phyloP scores from a whole-genome alignment of 2,329 filamentous ascomycete species.

The Magnaporthiopsis rhizophila region DNA sequence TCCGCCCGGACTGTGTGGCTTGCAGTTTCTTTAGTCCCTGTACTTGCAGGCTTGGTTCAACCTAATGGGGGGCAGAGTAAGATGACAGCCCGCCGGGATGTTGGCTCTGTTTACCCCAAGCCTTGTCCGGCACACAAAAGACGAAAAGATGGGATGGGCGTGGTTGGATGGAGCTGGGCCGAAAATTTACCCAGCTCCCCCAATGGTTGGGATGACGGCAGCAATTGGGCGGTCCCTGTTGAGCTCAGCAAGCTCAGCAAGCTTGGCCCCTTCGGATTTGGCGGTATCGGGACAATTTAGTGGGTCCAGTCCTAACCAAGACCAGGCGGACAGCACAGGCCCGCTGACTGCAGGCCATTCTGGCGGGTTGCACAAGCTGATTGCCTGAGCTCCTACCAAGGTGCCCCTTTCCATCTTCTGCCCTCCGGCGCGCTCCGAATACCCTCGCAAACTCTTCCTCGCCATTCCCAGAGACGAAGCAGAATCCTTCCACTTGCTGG shows the following conservation, averaged over 20 bases:
- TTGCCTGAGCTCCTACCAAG: too few species aligned
- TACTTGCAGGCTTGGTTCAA: too few species aligned
- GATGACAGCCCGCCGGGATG: neutral
- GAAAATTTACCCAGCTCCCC: constrained; percentile 2
- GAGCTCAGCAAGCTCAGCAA: neutral
- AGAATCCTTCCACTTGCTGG: neutral
- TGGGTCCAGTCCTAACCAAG: neutral
- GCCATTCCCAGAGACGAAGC: neutral
- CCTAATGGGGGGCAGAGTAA: neutral
- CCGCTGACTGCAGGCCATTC: neutral
- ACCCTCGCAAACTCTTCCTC: neutral
- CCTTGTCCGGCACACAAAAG: neutral
- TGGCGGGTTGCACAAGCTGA: neutral
- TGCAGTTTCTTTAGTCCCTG: neutral
- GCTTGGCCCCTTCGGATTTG: neutral
- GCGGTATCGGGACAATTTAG: neutral
- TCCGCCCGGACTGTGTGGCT: neutral
- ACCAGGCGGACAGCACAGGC: neutral
- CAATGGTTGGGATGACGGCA: constrained; percentile 7
- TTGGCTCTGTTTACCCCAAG: neutral
- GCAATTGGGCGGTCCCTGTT: constrained; percentile 4
- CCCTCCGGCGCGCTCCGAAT: neutral
- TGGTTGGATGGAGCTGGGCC: neutral
- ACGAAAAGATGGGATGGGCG: neutral
- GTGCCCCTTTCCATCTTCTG: neutral